Evolutionary conservation across 495 filamentous ascomycete species (phyloP).

Genomic region (Daldinia vernicosa): DNA sequence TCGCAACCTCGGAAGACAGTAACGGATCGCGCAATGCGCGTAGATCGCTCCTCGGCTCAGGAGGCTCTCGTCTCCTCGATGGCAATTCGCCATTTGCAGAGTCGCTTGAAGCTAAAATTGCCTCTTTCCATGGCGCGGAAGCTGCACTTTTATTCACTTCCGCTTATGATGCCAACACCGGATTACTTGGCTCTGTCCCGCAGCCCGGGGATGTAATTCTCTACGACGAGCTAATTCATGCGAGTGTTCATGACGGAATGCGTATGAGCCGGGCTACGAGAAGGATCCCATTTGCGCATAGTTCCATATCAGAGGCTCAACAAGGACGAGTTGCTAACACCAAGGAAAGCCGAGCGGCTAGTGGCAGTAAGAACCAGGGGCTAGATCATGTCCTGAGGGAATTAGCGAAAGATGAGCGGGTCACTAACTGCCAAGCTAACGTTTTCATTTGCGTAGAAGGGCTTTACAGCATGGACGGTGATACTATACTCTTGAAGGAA

Average conservation of each 20-base stretch:
- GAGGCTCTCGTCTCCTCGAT: conserved; percentile 70
- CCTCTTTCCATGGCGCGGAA: conserved; percentile 70
- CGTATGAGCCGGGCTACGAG: conserved; percentile 64
- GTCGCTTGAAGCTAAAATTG: conserved; percentile 69
- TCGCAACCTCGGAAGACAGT: conserved; percentile 5
- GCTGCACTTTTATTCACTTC: conserved; percentile 78
- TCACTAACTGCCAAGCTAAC: conserved; percentile 53
- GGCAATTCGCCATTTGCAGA: conserved; percentile 75
- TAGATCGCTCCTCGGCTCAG: conserved; percentile 57
- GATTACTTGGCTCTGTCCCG: conserved; percentile 71
- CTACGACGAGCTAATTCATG: conserved; percentile 80
- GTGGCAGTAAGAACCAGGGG: conserved; percentile 31
- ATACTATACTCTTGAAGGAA: conserved; percentile 69
- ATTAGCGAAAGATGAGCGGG: conserved; percentile 19
- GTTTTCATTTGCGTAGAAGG: conserved; percentile 76
- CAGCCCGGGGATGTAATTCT: conserved; percentile 74
- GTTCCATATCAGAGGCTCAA: conserved; percentile 52
- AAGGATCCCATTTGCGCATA: conserved; percentile 68
- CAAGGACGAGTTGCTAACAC: conserved; percentile 43
- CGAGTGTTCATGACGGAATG: conserved; percentile 83
- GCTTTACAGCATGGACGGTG: conserved; percentile 89
- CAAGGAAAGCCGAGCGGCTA: not conserved
- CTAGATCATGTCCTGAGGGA: conserved; percentile 36
- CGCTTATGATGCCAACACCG: conserved; percentile 80
- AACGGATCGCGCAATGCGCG: conserved; percentile 8